A percentile compares a stretch with the other conserved stretches of the same genome.
phyloP scores from a whole-genome alignment of 106 monocot genomes.

The Acorus calamus region DNA sequence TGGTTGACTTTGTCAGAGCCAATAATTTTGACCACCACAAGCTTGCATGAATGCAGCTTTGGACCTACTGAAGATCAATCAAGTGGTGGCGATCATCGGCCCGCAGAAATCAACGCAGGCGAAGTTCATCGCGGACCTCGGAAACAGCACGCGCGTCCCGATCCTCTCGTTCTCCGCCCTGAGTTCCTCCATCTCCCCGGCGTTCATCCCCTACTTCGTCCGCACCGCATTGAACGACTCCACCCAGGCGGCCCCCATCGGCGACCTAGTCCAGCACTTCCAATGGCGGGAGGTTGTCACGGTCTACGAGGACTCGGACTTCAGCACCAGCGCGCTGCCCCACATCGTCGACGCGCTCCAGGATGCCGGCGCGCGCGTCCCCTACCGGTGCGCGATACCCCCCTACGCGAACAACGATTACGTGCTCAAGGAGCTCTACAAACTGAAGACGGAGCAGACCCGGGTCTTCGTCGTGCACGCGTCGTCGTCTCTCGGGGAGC shows the following conservation, averaged over 20 bases:
- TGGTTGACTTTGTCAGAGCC: too few relatives aligned
- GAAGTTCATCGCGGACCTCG: constrained; percentile 50
- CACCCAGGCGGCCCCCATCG: constrained; percentile 45
- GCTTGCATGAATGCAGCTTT: constrained; percentile 31
- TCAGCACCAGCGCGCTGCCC: constrained; percentile 38
- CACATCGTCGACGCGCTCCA: constrained; percentile 47
- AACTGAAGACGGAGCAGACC: constrained; percentile 34
- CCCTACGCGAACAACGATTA: constrained; percentile 21
- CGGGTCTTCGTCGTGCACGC: constrained; percentile 69
- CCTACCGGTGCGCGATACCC: constrained; percentile 34
- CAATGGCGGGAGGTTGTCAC: constrained; percentile 59
- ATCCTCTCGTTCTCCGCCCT: constrained; percentile 73
- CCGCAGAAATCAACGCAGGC: constrained; percentile 61
- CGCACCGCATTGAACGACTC: constrained; percentile 43
- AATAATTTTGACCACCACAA: too few relatives aligned
- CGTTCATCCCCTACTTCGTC: constrained; percentile 41
- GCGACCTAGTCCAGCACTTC: constrained; percentile 41
- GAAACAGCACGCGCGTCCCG: constrained; percentile 53
- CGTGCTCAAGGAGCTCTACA: constrained; percentile 23
- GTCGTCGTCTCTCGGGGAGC: constrained; percentile 22
- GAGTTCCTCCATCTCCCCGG: constrained; percentile 30
- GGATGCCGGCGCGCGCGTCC: constrained; percentile 23
- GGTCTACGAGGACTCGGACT: constrained; percentile 53
- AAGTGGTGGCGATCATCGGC: constrained; percentile 67
- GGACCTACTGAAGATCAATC: constrained; percentile 54